Evolutionary conservation across 495 filamentous ascomycete genomes (phyloP).

Genomic region (Aspergillus steynii): DNA sequence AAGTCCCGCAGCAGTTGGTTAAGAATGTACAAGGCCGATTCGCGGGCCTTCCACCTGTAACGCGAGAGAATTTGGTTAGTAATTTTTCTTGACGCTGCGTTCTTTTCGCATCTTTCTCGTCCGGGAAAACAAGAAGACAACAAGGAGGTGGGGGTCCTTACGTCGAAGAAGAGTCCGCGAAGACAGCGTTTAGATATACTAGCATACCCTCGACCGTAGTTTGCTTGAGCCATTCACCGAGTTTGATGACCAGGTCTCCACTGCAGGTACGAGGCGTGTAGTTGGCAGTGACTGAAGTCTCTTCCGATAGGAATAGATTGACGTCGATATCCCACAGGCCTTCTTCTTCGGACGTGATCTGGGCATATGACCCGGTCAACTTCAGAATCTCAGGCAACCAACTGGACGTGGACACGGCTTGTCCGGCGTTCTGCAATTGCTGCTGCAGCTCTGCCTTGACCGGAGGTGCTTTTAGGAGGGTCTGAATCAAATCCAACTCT

Average conservation of each 20-base stretch:
- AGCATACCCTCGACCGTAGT: slow-evolving; percentile 72
- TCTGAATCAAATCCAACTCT: slow-evolving; percentile 89
- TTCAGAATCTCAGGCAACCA: slow-evolving; percentile 86
- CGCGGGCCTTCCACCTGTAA: slow-evolving; percentile 62
- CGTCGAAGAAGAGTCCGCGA: slow-evolving; percentile 49
- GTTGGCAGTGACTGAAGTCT: slow-evolving; percentile 93
- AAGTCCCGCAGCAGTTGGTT: slow-evolving; percentile 81
- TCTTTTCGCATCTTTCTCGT: too few relatives aligned
- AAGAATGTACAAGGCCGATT: slow-evolving; percentile 80
- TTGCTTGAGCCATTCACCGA: slow-evolving; percentile 83
- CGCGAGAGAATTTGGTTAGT: slow-evolving; percentile 25
- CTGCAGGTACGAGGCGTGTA: slow-evolving; percentile 92
- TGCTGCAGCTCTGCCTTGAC: slow-evolving; percentile 82
- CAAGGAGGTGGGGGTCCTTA: slow-evolving; percentile 40
- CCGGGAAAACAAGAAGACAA: background rate
- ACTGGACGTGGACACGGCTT: slow-evolving; percentile 51
- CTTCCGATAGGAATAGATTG: slow-evolving; percentile 91
- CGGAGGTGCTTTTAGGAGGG: slow-evolving; percentile 76
- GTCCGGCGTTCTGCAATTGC: slow-evolving; percentile 62
- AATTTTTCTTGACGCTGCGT: slow-evolving; percentile 4
- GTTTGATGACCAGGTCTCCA: slow-evolving; percentile 85
- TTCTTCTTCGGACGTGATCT: slow-evolving; percentile 90
- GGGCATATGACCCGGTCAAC: slow-evolving; percentile 79
- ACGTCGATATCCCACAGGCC: slow-evolving; percentile 95
- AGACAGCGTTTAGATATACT: slow-evolving; percentile 68